Evolutionary conservation across 257 asterid species (phyloP).

Genomic region (Marsdenia floribunda): DNA sequence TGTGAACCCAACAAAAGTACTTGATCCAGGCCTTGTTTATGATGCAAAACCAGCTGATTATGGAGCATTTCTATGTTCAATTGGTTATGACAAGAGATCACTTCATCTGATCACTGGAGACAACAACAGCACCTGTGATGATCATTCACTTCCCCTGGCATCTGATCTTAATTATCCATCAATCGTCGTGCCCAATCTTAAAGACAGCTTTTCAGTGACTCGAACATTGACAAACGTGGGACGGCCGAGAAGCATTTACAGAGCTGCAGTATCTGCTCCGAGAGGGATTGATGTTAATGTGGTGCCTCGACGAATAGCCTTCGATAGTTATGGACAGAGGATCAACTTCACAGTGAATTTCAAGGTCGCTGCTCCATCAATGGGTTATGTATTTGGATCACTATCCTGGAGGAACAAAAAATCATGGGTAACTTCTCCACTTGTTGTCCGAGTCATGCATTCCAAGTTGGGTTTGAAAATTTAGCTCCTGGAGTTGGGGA

Average conservation of each 20-base stretch:
- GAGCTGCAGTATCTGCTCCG: conserved; percentile 61
- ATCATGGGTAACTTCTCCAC: conserved; percentile 61
- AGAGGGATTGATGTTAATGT: conserved; percentile 61
- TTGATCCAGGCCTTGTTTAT: conserved; percentile 74
- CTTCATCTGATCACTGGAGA: conserved; percentile 71
- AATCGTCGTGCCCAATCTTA: conserved; percentile 57
- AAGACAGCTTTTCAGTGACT: conserved; percentile 35
- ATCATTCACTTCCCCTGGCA: conserved; percentile 39
- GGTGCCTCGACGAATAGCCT: conserved; percentile 52
- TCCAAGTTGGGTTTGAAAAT: conserved; percentile 36
- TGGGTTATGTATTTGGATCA: conserved; percentile 73
- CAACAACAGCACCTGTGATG: conserved; percentile 64
- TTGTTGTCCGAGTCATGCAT: conserved; percentile 48
- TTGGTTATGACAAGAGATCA: conserved; percentile 64
- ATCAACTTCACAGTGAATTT: conserved; percentile 56
- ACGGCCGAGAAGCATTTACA: conserved; percentile 41
- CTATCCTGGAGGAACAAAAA: conserved; percentile 71
- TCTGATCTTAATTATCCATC: conserved; percentile 82
- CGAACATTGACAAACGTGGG: conserved; percentile 90
- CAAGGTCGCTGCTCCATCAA: conserved; percentile 50
- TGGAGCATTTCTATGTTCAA: conserved; percentile 70
- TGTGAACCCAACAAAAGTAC: conserved; percentile 56
- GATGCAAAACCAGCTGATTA: conserved; percentile 66
- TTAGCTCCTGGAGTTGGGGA: conserved; percentile 13
- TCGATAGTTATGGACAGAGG: conserved; percentile 53